Evolutionary conservation across 78 protist genomes (phyloP).

Genomic region (Fonticula alba): DNA sequence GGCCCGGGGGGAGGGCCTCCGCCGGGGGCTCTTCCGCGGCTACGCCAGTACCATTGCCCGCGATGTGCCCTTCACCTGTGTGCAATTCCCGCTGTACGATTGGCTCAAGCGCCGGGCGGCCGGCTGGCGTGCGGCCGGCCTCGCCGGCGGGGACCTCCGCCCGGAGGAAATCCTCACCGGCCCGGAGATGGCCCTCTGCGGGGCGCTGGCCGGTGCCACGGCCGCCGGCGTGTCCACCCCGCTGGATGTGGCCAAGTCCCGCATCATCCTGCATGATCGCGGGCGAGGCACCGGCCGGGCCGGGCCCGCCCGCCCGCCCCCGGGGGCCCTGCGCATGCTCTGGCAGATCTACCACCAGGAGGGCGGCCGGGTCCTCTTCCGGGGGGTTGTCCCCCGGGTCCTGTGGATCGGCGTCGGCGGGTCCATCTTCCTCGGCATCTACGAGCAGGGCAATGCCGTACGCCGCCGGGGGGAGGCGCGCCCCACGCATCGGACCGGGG

Average conservation of each 20-base stretch:
- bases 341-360: not conserved
- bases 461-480: no score
- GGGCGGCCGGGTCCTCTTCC: constrained; percentile 8
- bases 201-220: constrained; percentile 30
- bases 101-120: constrained; percentile 5
- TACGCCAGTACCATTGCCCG: constrained; percentile 11
- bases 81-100: constrained; percentile 46
- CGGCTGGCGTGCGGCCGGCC: not conserved
- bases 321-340: not conserved
- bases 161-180: no score
- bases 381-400: constrained; percentile 22
- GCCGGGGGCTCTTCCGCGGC: constrained; percentile 15
- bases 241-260: constrained; percentile 50
- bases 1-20: not conserved
- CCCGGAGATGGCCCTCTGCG: constrained; percentile 27
- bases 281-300: no score
- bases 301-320: no score
- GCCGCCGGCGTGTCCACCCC: constrained; percentile 38
- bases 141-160: no score
- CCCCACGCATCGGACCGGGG: no score
- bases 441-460: constrained; percentile 15
- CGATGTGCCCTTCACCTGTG: constrained; percentile 37
- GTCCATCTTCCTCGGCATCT: constrained; percentile 25
- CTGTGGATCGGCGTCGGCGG: constrained; percentile 27
- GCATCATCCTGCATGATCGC: constrained; percentile 34